Conservation (phyloP, 192 early-diverging fungal species). For the Coemansia sp. region DNA sequence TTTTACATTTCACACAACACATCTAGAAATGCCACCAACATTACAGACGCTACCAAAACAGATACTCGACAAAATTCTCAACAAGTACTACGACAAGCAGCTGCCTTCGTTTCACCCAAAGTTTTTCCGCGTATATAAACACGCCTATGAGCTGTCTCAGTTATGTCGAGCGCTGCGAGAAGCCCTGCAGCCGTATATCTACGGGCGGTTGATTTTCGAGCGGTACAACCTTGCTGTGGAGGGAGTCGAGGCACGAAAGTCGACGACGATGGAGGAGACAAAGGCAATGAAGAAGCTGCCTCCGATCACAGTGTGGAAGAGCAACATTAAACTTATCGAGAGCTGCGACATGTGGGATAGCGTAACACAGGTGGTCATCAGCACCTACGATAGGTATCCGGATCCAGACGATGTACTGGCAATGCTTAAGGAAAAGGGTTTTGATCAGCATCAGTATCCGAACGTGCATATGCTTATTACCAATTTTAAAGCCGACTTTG, state of each 20-base stretch:
- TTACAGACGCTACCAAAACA: conserved; percentile 37
- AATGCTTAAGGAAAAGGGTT: conserved; percentile 14
- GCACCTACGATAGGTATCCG: conserved; percentile 28
- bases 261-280: conserved; percentile 17
- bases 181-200: conserved; percentile 15
- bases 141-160: conserved; percentile 13
- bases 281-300: conserved; percentile 21
- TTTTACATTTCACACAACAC: background rate
- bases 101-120: conserved; percentile 17
- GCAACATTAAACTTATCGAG: conserved; percentile 13
- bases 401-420: conserved; percentile 25
- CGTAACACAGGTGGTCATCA: conserved; percentile 21
- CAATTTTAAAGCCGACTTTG: conserved; percentile 31
- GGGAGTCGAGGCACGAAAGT: conserved; percentile 6
- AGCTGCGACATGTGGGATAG: background rate
- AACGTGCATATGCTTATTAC: conserved; percentile 13
- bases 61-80: conserved; percentile 29
- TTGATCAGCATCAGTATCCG: conserved; percentile 20
- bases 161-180: conserved; percentile 24
- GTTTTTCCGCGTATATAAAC: conserved; percentile 3
- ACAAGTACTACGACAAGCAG: conserved; percentile 17
- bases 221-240: conserved; percentile 28
- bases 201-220: conserved; percentile 32
- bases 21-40: conserved; percentile 16
- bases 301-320: conserved; percentile 21